Base-by-base conservation (phyloP, 805 yeast species). In the Candida tammaniensis region DNA sequence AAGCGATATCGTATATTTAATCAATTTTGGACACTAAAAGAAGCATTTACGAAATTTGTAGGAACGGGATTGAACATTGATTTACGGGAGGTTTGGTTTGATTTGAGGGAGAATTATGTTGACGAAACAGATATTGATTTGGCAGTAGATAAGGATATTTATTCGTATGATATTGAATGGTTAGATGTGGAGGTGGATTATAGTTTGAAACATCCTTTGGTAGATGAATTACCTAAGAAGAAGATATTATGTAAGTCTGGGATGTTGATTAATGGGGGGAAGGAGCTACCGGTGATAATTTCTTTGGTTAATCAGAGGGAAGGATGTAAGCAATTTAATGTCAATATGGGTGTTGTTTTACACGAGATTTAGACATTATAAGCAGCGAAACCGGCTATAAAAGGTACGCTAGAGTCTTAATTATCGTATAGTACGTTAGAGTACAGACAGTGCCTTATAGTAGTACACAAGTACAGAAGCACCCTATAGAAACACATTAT, bases 1-100 rank as follows among this genome's bases (percentile, higher is more conserved):
- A 16, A 39, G 4, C 49, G 59, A 33, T 57, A 59, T 31, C 42
- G 49, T 6, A 43, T 61, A 2, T 72, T 82, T 45, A 73, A 82
- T 13, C 76, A 76, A 24, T 66, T 72, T 22, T 86, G 95, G 95
- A 83, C 95, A 0, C 54, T 86, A 35, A 86, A 86, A 51, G 95
- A 86, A 52, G 77, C 86, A 14, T 82, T 76, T 48, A 72, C 85
- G 5, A 86, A 86, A 48, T 73, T 69, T 24, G 46, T 72, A 2
- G 95, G 94, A 0, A 56, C 68, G 12, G 94, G 95, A 2, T 39
- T 57, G 23, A 52, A 57, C 30, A 41, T 57, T 10, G 57, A 57
- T 18, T 35, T 57, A 14, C 14, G 43, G 3, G 35, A 36, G 8
- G 50, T 57, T 31, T 28, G 31, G 7, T 57, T 55, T 18, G 16